Evolutionary conservation across 768 basidiomycete genomes (phyloP).

Genomic region (Psilocybe cubensis): DNA sequence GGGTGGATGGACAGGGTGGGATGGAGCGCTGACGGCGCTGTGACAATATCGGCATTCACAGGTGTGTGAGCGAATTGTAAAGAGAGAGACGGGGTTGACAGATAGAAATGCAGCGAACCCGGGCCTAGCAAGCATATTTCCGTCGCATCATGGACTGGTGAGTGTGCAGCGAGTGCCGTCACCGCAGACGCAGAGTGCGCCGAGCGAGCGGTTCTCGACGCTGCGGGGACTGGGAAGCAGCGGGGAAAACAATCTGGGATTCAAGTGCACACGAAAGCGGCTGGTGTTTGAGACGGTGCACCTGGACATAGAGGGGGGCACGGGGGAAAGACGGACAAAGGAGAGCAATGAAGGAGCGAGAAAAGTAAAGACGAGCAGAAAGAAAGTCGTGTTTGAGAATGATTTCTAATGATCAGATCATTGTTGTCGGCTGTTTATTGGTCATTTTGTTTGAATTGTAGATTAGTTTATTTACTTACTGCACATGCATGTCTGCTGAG

Average conservation of each 20-base stretch:
- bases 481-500: conserved; percentile 13
- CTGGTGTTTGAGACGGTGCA: conserved; percentile 92
- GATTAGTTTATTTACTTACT: background rate
- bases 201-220: conserved; percentile 82
- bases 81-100: conserved; percentile 6
- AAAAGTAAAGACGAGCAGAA: conserved; percentile 4
- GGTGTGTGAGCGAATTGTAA: conserved; percentile 46
- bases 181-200: conserved; percentile 71
- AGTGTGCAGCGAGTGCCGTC: conserved; percentile 78
- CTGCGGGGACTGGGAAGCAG: conserved; percentile 78
- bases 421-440: conserved; percentile 21
- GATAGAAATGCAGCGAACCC: conserved; percentile 64
- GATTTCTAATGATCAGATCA: conserved; percentile 21
- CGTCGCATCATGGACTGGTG: conserved; percentile 85
- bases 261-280: conserved; percentile 88
- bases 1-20: conserved; percentile 81
- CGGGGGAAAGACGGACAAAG: conserved; percentile 70
- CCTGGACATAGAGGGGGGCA: conserved; percentile 84
- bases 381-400: conserved; percentile 19
- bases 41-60: conserved; percentile 79
- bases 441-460: background rate
- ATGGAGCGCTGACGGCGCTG: conserved; percentile 77
- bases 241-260: conserved; percentile 97
- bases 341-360: conserved; percentile 4
- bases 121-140: conserved; percentile 72